Percentiles rank a stretch among this genome's conserved stretches.
Evolutionary conservation across 768 basidiomycete species (phyloP).

Genomic region (Tephrocybe sp.): DNA sequence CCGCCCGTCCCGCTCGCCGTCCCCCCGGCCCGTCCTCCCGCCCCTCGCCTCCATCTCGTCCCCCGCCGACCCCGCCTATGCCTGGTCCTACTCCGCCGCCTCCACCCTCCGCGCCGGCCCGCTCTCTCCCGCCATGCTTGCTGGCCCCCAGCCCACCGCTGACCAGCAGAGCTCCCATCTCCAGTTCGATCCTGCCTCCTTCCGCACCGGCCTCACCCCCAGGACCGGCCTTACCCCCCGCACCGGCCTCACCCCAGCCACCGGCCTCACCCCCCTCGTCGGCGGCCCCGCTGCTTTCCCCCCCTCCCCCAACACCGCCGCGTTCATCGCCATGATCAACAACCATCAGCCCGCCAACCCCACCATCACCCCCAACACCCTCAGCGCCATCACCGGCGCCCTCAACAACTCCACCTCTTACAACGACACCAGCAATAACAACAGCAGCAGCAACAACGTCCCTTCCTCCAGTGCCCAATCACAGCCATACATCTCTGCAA

Average conservation of each 20-base stretch:
- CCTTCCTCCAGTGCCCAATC: constrained; percentile 18
- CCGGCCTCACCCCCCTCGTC: constrained; percentile 80
- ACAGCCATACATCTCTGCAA: constrained; percentile 42
- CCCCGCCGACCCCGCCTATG: constrained; percentile 62
- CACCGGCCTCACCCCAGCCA: constrained; percentile 77
- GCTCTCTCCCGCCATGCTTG: constrained; percentile 94
- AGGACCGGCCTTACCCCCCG: constrained; percentile 83
- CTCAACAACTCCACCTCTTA: constrained; percentile 52
- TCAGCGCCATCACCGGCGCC: constrained; percentile 80
- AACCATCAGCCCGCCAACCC: constrained; percentile 42
- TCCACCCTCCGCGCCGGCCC: constrained; percentile 88
- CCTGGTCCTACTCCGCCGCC: constrained; percentile 62
- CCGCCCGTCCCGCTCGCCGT: constrained; percentile 34
- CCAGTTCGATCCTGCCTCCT: constrained; percentile 13
- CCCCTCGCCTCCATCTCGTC: constrained; percentile 80
- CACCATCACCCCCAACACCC: constrained; percentile 72
- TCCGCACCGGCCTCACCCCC: constrained; percentile 77
- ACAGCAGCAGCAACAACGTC: constrained; percentile 23
- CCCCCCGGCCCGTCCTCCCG: constrained; percentile 72
- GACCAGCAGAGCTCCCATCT: constrained; percentile 28
- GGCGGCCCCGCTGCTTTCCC: constrained; percentile 77
- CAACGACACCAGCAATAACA: constrained; percentile 32
- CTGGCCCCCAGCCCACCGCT: constrained; percentile 68
- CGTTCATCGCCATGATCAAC: constrained; percentile 91
- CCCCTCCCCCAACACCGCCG: constrained; percentile 85